A percentile compares a stretch with the other conserved stretches of the same genome.
Conservation (phyloP, 2,329 filamentous ascomycete species). For the Raffaelea deltoideospora region DNA sequence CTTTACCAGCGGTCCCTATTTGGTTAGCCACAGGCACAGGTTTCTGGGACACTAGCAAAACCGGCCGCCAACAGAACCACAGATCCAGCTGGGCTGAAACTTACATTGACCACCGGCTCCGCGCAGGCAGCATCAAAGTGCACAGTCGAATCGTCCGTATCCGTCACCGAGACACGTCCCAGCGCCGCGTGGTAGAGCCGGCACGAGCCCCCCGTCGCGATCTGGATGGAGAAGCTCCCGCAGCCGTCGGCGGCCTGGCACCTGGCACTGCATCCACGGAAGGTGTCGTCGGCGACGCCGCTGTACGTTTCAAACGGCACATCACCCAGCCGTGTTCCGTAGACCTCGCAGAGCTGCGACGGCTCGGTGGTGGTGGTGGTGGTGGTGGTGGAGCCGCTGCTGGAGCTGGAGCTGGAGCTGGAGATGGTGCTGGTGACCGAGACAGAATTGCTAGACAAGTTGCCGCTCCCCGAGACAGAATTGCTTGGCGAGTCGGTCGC, state of each 20-base stretch:
- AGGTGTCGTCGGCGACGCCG: slow-evolving; percentile 1
- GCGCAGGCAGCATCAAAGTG: slow-evolving; percentile 2
- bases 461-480: background rate
- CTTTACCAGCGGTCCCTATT: background rate
- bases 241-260: background rate
- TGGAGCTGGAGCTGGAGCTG: background rate
- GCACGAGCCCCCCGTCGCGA: slow-evolving; percentile 1
- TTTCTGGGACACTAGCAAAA: background rate
- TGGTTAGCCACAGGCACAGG: background rate
- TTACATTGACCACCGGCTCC: slow-evolving; percentile 1
- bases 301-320: background rate
- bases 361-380: background rate
- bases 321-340: background rate
- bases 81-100: background rate
- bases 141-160: slow-evolving; percentile 1
- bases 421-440: background rate
- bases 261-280: slow-evolving; percentile 1
- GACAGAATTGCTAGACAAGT: background rate
- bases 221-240: slow-evolving; percentile 2
- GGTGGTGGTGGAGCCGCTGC: background rate
- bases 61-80: too few species aligned
- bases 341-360: slow-evolving; percentile 2
- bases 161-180: background rate
- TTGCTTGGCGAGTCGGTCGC: background rate
- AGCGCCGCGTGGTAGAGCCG: slow-evolving; percentile 1